Base-by-base conservation (phyloP, 2,329 filamentous ascomycete species). In the Lasiodiplodia sp. region DNA sequence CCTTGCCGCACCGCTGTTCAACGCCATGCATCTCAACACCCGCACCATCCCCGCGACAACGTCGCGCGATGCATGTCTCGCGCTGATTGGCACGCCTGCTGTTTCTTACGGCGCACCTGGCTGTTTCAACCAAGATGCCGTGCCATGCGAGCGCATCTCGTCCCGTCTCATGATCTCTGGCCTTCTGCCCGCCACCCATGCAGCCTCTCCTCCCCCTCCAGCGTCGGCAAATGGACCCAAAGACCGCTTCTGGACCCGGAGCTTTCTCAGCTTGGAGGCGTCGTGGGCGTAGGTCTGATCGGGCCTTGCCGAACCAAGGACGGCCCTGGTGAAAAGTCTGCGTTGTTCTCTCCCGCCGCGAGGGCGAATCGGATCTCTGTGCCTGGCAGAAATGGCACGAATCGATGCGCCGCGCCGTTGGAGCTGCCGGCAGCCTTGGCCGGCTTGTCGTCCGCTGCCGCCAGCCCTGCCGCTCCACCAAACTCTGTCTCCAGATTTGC, bases 401-500 rank as follows among this genome's bases (percentile, higher is more conserved):
- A 64, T n/a, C 44, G 60, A 49, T 63, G 44, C 40, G 40, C 58
- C 23, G 58, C 40, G 58, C 40, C 28, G 58, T 51, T 51, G 40
- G 25, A 49, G 38, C 38, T 60, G 16, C 34, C 18, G 40, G 21
- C 28, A 63, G 60, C 60, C 60, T 51, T 64, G 47, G 44, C 47
- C 44, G 37, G 60, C 28, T 34, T 52, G 28, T 51, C 47, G 34
- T 51, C 38, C 16, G 57, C 23, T 47, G 38, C 28, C 38, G 37
- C 58, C 58, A 63, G 58, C 58, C 58, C 58, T 63, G 58, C 25
- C 58, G 58, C 40, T 28, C 16, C 23, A 25, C 37, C 31, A 28
- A 44, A 47, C 57, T 60, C 37, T 47, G 57, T 60, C 58, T 63
- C 58, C 58, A 63, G 58, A 51, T 63, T 63, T 63, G 58, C 58